phyloP scores from a whole-genome alignment of 345 rosid genomes.

The Salix suchowensis region DNA sequence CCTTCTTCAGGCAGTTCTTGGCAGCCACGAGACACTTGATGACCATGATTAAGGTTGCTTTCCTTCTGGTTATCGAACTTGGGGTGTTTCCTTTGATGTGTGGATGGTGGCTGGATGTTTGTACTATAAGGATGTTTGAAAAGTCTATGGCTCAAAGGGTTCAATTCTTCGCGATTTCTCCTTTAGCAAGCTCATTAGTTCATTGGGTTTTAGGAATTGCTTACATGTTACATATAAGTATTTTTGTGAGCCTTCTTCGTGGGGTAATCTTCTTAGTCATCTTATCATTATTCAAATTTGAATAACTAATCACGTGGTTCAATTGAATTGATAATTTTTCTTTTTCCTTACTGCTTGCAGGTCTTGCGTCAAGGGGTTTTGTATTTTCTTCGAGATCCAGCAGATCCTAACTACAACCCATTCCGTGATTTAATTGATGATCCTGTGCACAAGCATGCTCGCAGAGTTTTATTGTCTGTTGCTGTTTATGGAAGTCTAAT shows the following conservation, averaged over 20 bases:
- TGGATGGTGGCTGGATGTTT: constrained; percentile 99
- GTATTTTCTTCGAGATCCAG: constrained; percentile 95
- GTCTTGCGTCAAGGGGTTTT: constrained; percentile 94
- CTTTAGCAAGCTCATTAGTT: constrained; percentile 87
- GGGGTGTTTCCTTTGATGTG: constrained; percentile 99
- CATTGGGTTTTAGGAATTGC: constrained; percentile 98
- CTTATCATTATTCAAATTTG: background rate
- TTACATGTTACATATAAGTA: constrained; percentile 96
- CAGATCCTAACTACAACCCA: constrained; percentile 98
- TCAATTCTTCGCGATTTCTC: constrained; percentile 77
- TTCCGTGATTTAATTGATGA: constrained; percentile 98
- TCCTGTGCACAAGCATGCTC: constrained; percentile 95
- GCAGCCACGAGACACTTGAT: constrained; percentile 98
- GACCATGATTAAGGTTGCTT: constrained; percentile 99
- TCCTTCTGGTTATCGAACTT: constrained; percentile 93
- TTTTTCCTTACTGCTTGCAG: constrained; percentile 26
- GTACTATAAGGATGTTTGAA: constrained; percentile 94
- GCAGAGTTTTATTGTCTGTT: constrained; percentile 84
- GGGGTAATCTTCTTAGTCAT: constrained; percentile 55
- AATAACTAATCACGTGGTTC: background rate
- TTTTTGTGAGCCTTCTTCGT: constrained; percentile 96
- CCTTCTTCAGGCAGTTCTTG: constrained; percentile 85
- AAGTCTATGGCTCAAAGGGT: constrained; percentile 86
- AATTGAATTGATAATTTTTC: background rate
- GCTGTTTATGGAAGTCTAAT: constrained; percentile 97